phyloP scores from a whole-genome alignment of 495 filamentous ascomycete genomes.

The Neurospora sp. region DNA sequence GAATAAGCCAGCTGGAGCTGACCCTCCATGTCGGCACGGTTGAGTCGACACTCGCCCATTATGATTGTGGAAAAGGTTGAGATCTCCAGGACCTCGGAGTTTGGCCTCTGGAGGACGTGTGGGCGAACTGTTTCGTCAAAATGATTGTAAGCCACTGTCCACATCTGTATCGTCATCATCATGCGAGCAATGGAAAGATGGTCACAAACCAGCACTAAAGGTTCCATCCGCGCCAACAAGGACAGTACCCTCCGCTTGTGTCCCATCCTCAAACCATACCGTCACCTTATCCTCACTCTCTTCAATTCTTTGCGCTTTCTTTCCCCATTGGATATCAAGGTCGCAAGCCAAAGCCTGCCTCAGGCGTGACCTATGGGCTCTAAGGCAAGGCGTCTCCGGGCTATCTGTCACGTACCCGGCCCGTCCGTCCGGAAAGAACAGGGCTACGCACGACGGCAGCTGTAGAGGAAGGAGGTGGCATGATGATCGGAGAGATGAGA shows the following conservation, averaged over 20 bases:
- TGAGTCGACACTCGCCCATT: slow-evolving; percentile 14
- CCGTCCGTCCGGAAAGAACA: slow-evolving; percentile 7
- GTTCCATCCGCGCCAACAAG: slow-evolving; percentile 43
- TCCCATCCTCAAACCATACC: slow-evolving; percentile 62
- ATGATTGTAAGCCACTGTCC: background rate
- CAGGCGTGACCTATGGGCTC: slow-evolving; percentile 33
- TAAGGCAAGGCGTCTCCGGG: slow-evolving; percentile 28
- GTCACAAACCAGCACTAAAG: slow-evolving; percentile 18
- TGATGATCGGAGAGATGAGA: slow-evolving; percentile 3
- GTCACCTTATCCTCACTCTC: slow-evolving; percentile 39
- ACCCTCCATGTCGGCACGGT: slow-evolving; percentile 12
- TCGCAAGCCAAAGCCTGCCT: slow-evolving; percentile 20
- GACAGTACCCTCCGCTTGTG: slow-evolving; percentile 36
- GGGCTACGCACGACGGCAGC: slow-evolving; percentile 36
- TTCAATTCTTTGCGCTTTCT: slow-evolving; percentile 15
- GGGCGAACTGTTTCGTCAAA: slow-evolving; percentile 17
- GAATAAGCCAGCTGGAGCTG: slow-evolving; percentile 24
- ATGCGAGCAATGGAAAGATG: background rate
- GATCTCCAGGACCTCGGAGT: slow-evolving; percentile 14
- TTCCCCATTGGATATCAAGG: slow-evolving; percentile 27
- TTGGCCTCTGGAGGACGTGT: slow-evolving; percentile 16
- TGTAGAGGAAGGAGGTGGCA: slow-evolving; percentile 33
- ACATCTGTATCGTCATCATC: background rate
- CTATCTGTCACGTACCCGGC: slow-evolving; percentile 13
- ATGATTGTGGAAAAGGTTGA: background rate